Base-by-base conservation (phyloP, 352 stramenopile genomes). In the Aphanomyces euteiches region DNA sequence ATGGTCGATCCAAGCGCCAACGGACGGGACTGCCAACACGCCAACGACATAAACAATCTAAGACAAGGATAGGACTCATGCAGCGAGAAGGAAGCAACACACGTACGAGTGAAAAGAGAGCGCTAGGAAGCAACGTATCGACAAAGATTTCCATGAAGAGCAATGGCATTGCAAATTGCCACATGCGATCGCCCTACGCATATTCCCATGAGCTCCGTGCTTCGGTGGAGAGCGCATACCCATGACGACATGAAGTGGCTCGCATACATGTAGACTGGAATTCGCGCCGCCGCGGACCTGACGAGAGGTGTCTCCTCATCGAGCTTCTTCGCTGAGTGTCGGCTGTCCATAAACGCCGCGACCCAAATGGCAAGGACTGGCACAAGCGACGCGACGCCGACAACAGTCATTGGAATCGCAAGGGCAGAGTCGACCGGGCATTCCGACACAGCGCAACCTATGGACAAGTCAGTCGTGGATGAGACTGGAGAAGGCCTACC, bases 61-160 rank as follows among this genome's bases (percentile, higher is more conserved):
- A 19, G 34, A 7, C 19, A 19, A 34, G 36, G 7, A 61, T n/a
- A 7, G 1, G 17, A 37, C 1, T 66, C n/a, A 43, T 54, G 8
- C 1, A 12, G 28, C 7, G 21, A 47, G 40, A 15, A n/a, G 7
- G 12, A 34, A 12, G 7, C 7, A 38, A 38, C 7, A 5, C 8
- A n/a, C n/a, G 54, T 61, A 70, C 79, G 17, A 90, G 74, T 45
- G 84, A 83, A 74, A 92, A 95, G 34, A 76, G 76, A 0, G 85
- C 84, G 56, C 84, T 95, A 5, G 85, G 87, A 37, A 95, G 73
- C 47, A 93, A 66, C 41, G 85, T 93, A 50, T 91, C 83, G 57
- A 90, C 80, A 50, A 93, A 93, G 64, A 93, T 83, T 56, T 93
- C 85, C 79, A 93, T 93, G 74, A 93, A 92, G 54, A 93, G 69